These are phyloP conservation scores for Neonectria coccinea DNA, from an alignment of 2,329 filamentous ascomycete genomes.

Conservation along the genomic window DNA sequence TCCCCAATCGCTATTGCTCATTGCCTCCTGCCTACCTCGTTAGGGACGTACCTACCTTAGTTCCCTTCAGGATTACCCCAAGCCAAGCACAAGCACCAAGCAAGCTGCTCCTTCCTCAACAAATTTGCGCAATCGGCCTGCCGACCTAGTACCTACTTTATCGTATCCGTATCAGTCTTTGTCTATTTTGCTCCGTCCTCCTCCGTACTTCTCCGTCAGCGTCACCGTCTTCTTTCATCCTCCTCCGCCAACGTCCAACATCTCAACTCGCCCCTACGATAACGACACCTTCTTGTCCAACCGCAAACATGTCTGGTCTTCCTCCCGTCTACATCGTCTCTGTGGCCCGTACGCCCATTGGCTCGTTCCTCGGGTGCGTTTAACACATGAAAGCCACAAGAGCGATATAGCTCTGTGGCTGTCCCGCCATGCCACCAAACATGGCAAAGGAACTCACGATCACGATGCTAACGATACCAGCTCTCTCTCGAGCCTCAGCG, in stretches of 20 bases:
- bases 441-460: conserved; percentile 1
- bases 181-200: conserved; percentile 18
- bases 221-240: background rate
- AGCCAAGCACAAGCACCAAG: background rate
- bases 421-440: conserved; percentile 13
- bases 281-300: conserved; percentile 23
- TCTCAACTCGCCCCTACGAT: conserved; percentile 22
- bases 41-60: conserved; percentile 6
- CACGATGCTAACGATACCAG: conserved; percentile 59
- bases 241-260: conserved; percentile 24
- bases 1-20: conserved; percentile 17
- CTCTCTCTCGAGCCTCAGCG: conserved; percentile 87
- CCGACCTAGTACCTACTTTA: background rate
- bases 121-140: conserved; percentile 29
- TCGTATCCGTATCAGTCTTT: background rate
- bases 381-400: conserved; percentile 13
- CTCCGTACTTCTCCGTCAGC: conserved; percentile 9
- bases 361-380: conserved; percentile 89
- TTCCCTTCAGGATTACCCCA: conserved; percentile 15
- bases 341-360: conserved; percentile 88
- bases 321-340: conserved; percentile 97
- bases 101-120: conserved; percentile 19
- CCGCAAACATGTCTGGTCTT: conserved; percentile 76
- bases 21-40: conserved; percentile 6
- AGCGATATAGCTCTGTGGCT: conserved; percentile 19